A percentile compares a stretch with the other conserved stretches of the same genome.
Evolutionary conservation across 805 yeast genomes (phyloP).

Genomic region (Ogataea pilisensis): DNA sequence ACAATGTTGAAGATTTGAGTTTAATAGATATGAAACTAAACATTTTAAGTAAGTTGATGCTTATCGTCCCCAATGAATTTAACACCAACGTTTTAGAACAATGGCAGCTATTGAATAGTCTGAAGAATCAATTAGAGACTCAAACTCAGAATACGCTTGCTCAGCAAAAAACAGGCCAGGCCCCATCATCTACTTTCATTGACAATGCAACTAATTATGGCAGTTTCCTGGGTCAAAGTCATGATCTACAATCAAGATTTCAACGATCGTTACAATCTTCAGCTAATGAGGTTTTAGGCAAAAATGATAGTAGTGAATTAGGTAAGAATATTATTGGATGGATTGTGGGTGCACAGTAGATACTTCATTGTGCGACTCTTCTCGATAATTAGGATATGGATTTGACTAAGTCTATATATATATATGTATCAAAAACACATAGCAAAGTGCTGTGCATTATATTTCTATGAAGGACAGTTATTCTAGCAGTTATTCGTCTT

Average conservation of each 20-base stretch:
- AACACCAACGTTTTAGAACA: conserved; percentile 53
- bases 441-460: no score
- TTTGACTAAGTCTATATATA: no score
- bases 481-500: no score
- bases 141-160: background rate
- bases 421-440: no score
- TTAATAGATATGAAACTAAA: conserved; percentile 40
- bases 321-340: conserved; percentile 34
- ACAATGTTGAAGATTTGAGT: conserved; percentile 8
- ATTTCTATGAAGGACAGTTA: no score
- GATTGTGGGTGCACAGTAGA: conserved; percentile 31
- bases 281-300: conserved; percentile 21
- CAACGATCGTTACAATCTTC: conserved; percentile 27
- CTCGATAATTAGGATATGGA: no score
- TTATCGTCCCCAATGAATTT: conserved; percentile 51
- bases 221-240: conserved; percentile 2
- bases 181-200: background rate
- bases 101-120: conserved; percentile 50
- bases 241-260: conserved; percentile 24
- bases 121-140: conserved; percentile 25
- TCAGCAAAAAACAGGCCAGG: no score
- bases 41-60: conserved; percentile 48
- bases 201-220: background rate
- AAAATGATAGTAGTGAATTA: conserved; percentile 21
- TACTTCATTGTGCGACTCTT: background rate